Percentiles rank a stretch among this genome's conserved stretches.
Conservation (phyloP, 2,329 filamentous ascomycete species). For the Penicillium sp. region DNA sequence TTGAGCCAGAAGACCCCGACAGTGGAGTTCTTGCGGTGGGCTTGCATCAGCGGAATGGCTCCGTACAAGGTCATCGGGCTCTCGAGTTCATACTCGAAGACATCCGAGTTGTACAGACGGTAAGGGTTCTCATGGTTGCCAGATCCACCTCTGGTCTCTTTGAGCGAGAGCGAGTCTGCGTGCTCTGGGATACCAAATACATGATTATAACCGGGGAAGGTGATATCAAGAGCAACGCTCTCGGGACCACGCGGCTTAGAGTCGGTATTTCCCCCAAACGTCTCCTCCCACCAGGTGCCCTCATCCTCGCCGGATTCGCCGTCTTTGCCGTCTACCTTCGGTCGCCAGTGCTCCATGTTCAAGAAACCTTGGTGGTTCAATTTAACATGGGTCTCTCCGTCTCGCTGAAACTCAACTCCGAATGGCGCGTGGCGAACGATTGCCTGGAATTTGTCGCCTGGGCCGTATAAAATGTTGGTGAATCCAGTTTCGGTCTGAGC, state of each 20-base stretch:
- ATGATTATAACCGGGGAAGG: constrained; percentile 86
- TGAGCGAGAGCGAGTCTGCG: constrained; percentile 80
- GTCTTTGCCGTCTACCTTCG: constrained; percentile 70
- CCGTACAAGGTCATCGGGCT: constrained; percentile 98
- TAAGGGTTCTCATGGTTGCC: constrained; percentile 88
- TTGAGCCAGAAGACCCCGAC: constrained; percentile 98
- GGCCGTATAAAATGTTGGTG: constrained; percentile 75
- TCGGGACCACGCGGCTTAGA: constrained; percentile 93
- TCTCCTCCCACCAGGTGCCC: constrained; percentile 97
- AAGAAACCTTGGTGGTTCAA: constrained; percentile 87
- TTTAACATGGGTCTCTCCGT: constrained; percentile 76
- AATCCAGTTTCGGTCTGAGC: constrained; percentile 65
- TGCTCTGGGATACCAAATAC: constrained; percentile 95
- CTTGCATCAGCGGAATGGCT: constrained; percentile 97
- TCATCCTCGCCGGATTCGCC: constrained; percentile 56
- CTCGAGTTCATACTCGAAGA: constrained; percentile 96
- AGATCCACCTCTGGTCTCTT: constrained; percentile 80
- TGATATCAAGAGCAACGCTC: constrained; percentile 85
- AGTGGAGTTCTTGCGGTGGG: constrained; percentile 87
- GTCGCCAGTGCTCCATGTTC: constrained; percentile 94
- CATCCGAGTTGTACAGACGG: constrained; percentile 91
- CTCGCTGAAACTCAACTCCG: constrained; percentile 78
- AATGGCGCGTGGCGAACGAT: constrained; percentile 82
- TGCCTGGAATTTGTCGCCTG: constrained; percentile 72
- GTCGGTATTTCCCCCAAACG: constrained; percentile 92